Conservation (phyloP, 768 basidiomycete genomes). For the Tricholoma saponaceum region DNA sequence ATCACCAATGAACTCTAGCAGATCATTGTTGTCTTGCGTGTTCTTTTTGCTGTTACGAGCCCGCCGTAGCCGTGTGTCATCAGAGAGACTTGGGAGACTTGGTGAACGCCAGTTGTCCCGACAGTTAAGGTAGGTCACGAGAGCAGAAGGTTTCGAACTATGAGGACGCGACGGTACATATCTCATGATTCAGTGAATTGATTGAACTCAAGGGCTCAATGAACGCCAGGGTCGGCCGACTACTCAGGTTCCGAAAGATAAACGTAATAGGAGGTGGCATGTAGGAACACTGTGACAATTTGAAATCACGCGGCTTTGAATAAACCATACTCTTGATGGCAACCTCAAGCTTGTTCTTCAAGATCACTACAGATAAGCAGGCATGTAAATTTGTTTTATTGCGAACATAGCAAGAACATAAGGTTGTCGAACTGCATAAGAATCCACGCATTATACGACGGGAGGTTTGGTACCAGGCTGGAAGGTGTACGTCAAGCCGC, state of each 20-base stretch:
- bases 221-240: too few species aligned
- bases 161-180: background rate
- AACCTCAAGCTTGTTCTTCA: background rate
- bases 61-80: background rate
- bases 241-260: too few species aligned
- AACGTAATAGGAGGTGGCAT: too few species aligned
- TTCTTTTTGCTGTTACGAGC: conserved; percentile 21
- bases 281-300: too few species aligned
- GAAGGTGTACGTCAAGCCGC: conserved; percentile 85
- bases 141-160: background rate
- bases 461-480: conserved; percentile 78
- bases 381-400: background rate
- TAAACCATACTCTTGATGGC: too few species aligned
- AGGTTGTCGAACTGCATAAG: background rate
- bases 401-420: background rate
- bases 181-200: too few species aligned
- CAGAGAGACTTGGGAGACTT: background rate
- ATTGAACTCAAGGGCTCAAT: too few species aligned
- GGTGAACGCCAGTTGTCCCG: background rate
- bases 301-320: background rate
- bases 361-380: background rate
- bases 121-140: background rate
- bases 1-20: conserved; percentile 31
- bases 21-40: conserved; percentile 25
- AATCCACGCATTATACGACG: conserved; percentile 40